Conservation (phyloP, 495 filamentous ascomycete species). For the Acidomyces sp. region DNA sequence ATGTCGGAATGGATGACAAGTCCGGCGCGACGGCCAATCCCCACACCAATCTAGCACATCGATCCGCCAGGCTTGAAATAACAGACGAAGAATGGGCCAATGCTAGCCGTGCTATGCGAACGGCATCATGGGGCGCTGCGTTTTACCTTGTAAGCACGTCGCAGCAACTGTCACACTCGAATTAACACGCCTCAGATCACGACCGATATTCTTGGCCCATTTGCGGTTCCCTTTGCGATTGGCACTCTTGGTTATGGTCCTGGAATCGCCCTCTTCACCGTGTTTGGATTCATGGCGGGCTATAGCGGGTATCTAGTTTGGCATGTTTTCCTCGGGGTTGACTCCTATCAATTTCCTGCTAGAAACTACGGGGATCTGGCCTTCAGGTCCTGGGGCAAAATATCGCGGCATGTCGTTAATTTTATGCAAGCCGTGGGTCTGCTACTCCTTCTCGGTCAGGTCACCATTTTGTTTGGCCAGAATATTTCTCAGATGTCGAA, state of each 20-base stretch:
- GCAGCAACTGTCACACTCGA: too few relatives aligned
- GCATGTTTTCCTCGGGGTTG: conserved; percentile 42
- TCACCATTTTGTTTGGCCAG: conserved; percentile 44
- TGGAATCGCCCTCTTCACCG: conserved; percentile 31
- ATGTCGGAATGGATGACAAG: too few relatives aligned
- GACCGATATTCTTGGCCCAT: conserved; percentile 47
- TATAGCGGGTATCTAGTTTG: conserved; percentile 44
- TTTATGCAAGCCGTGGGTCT: conserved; percentile 36
- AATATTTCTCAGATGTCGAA: conserved; percentile 46
- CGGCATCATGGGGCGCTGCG: conserved; percentile 36
- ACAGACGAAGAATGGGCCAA: conserved; percentile 7
- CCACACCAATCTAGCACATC: conserved; percentile 3
- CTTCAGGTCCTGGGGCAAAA: conserved; percentile 37
- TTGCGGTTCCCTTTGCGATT: conserved; percentile 24
- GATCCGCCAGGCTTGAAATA: background rate
- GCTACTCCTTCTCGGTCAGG: conserved; percentile 39
- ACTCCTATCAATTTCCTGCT: conserved; percentile 39
- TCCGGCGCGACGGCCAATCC: too few relatives aligned
- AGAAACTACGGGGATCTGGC: conserved; percentile 48
- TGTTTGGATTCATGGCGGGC: conserved; percentile 36
- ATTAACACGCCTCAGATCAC: too few relatives aligned
- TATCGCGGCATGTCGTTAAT: conserved; percentile 43
- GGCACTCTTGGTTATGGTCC: conserved; percentile 42
- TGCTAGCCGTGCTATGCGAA: conserved; percentile 33
- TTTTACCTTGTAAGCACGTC: too few relatives aligned